Base-by-base conservation (phyloP, 352 stramenopile genomes). In the Phytophthora pini region DNA sequence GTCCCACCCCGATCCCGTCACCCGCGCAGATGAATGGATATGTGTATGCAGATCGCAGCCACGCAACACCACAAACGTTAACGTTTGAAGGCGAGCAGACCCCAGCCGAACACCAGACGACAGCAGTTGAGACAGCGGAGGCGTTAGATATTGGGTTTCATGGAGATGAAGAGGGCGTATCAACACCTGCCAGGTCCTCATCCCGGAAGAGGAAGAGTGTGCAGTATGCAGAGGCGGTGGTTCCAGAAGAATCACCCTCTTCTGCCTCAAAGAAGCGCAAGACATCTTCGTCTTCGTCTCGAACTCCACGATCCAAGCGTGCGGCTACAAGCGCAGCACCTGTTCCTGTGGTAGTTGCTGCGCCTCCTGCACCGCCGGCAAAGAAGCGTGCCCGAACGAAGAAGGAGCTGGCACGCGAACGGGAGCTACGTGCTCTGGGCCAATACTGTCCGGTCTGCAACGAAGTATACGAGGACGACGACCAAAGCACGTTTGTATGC, bases 361-460 rank as follows among this genome's bases (percentile, higher is more conserved):
- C 71, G 7, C 46, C 65, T 45, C 15, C 51, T 12, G 41, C 32
- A 8, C 46, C 70, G n/a, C 46, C 43, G 40, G 38, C 38, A 6
- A 70, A 71, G n/a, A 93, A 93, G 56, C 84, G 84, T 22, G 53
- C 58, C 15, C 75, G 82, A 7, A 77, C 70, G 6, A 92, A 90
- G 61, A 90, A 89, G 48, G 82, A 93, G 50, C 66, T 77, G 34
- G 72, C 73, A n/a, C 84, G 84, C 12, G 88, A 96, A 44, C 79
- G 80, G 0, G 88, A 96, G 53, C 56, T 96, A 41, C 88, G 88
- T 43, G 83, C 82, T 24, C 65, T 88, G 20, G 88, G 88, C 0
- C 88, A 96, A 58, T 96, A 96, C 72, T 96, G 88, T 52, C 88
- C 88, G 1, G 86, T 96, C 55, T 96, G 88, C 79, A 94, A 89